These are phyloP conservation scores for Wickerhamiella lipophila DNA, from an alignment of 805 yeast genomes.

Conservation along the genomic window DNA sequence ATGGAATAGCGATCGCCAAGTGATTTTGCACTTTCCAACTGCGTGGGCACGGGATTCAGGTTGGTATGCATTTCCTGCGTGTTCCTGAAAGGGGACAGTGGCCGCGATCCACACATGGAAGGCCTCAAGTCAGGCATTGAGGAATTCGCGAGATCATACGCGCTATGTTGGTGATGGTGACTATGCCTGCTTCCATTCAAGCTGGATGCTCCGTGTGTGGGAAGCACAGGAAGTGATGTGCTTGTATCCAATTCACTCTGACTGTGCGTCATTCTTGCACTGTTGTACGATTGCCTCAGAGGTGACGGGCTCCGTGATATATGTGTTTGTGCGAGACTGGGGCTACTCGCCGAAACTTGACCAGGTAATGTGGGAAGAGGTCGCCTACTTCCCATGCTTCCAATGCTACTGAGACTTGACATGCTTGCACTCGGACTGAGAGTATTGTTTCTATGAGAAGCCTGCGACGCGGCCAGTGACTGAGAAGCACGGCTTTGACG, in stretches of 20 bases:
- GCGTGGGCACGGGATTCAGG: not conserved
- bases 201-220: not conserved
- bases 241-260: not conserved
- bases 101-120: not conserved
- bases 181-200: not conserved
- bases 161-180: not conserved
- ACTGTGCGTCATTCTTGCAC: not conserved
- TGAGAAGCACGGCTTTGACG: not conserved
- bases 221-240: slow-evolving; percentile 1
- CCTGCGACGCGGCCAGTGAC: slow-evolving; percentile 1
- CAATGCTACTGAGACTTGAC: slow-evolving; percentile 9
- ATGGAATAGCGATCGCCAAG: not conserved
- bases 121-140: slow-evolving; percentile 10
- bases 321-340: not conserved
- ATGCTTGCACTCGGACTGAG: slow-evolving; percentile 6
- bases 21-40: not conserved
- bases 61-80: not conserved
- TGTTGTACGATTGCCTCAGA: not conserved
- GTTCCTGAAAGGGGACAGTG: not conserved
- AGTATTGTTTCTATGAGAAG: not conserved
- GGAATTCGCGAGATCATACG: not conserved
- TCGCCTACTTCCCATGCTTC: slow-evolving; percentile 2
- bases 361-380: slow-evolving; percentile 6
- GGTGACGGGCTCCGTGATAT: slow-evolving; percentile 6
- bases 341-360: slow-evolving; percentile 1